Evolutionary conservation across 345 rosid species (phyloP).

Genomic region (Gossypium thurberi): DNA sequence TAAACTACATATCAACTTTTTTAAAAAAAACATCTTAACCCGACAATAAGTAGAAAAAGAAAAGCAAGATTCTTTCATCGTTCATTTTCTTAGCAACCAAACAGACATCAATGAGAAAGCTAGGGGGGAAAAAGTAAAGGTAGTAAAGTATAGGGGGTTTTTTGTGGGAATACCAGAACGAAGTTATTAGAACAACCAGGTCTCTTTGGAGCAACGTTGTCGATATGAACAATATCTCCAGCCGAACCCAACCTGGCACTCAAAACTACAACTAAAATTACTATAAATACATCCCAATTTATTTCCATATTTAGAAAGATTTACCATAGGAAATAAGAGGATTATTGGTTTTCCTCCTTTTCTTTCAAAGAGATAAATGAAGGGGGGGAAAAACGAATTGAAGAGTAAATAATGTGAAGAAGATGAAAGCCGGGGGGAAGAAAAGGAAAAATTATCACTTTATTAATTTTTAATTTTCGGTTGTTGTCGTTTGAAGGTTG

Average conservation of each 20-base stretch:
- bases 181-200: conserved; percentile 90
- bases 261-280: conserved; percentile 25
- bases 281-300: conserved; percentile 7
- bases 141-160: neutral
- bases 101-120: neutral
- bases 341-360: neutral
- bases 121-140: neutral
- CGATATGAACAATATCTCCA: conserved; percentile 92
- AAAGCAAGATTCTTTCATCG: neutral
- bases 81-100: neutral
- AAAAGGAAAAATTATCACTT: neutral
- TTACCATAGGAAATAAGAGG: neutral
- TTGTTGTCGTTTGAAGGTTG: conserved; percentile 19
- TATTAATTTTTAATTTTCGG: neutral
- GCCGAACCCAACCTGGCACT: conserved; percentile 35
- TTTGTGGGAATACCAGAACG: conserved; percentile 51
- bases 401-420: conserved; percentile 2
- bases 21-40: neutral
- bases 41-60: neutral
- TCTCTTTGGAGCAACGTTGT: conserved; percentile 61
- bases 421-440: neutral
- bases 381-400: neutral
- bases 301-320: conserved; percentile 11
- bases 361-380: conserved; percentile 5
- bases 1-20: neutral